These are phyloP conservation scores for Pisolithus sp. DNA, from an alignment of 768 basidiomycete genomes.

Conservation along the genomic window DNA sequence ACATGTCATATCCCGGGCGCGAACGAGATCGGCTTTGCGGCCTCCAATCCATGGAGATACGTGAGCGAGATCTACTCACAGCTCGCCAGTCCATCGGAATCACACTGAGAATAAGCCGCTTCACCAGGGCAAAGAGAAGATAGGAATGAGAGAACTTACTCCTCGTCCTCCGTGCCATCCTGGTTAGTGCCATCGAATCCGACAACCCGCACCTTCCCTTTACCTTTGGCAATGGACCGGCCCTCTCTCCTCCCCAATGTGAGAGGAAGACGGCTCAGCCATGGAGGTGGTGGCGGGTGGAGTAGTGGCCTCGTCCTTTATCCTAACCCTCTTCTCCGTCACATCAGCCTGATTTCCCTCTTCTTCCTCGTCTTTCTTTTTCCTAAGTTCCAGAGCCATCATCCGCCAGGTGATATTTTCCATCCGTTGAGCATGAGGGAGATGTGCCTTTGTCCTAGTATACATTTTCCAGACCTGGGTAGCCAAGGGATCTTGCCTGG, in stretches of 20 bases:
- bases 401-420: slow-evolving; percentile 98
- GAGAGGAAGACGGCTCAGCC: slow-evolving; percentile 1
- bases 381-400: slow-evolving; percentile 94
- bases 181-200: slow-evolving; percentile 76
- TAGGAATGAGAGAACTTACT: slow-evolving; percentile 45
- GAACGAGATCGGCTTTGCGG: slow-evolving; percentile 73
- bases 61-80: slow-evolving; percentile 84
- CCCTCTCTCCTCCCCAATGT: slow-evolving; percentile 51
- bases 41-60: slow-evolving; percentile 90
- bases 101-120: slow-evolving; percentile 29
- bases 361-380: slow-evolving; percentile 73
- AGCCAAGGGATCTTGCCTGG: slow-evolving; percentile 84
- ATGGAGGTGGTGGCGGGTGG: slow-evolving; percentile 5
- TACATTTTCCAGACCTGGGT: slow-evolving; percentile 98
- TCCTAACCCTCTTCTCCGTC: slow-evolving; percentile 7
- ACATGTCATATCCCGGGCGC: slow-evolving; percentile 50
- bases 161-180: slow-evolving; percentile 64
- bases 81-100: slow-evolving; percentile 91
- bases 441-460: slow-evolving; percentile 77
- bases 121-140: slow-evolving; percentile 16
- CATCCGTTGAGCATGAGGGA: slow-evolving; percentile 93
- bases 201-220: slow-evolving; percentile 67
- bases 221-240: slow-evolving; percentile 74
- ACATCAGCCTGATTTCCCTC: slow-evolving; percentile 14
- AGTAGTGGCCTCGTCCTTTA: slow-evolving; percentile 17